Evolutionary conservation across 306 rosid genomes (phyloP).

Genomic region (Crotalaria pallida): DNA sequence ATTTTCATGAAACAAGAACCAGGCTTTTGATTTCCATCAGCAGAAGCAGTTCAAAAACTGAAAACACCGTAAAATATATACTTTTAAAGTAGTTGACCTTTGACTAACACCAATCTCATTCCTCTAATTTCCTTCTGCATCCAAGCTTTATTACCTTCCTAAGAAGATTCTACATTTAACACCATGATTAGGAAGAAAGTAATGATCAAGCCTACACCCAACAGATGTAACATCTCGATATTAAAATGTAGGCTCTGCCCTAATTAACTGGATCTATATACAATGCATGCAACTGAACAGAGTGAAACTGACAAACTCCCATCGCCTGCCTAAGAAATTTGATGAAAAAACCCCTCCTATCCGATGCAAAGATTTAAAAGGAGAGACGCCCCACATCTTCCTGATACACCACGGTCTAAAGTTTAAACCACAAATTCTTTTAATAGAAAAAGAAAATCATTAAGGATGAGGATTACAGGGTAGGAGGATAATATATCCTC

Average conservation of each 20-base stretch:
- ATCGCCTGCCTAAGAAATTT: not conserved
- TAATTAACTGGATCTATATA: not conserved
- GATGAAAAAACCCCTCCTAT: not conserved
- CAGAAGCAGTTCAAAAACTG: not conserved
- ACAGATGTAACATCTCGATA: not conserved
- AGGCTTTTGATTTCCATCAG: not conserved
- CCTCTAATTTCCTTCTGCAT: slow-evolving; percentile 2
- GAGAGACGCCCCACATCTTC: not conserved
- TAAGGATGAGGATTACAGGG: not conserved
- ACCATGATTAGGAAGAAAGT: not conserved
- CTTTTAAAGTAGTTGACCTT: not conserved
- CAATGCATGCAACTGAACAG: not conserved
- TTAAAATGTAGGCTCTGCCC: not conserved
- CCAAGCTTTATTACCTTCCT: not conserved
- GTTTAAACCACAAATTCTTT: not conserved
- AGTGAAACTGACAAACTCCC: not conserved
- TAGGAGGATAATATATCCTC: not conserved
- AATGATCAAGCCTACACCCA: not conserved
- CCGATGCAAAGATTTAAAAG: not conserved
- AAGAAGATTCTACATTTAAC: not conserved
- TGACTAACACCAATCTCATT: not conserved
- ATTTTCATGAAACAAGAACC: not conserved
- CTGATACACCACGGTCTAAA: not conserved
- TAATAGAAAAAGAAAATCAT: not conserved
- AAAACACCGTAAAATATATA: not conserved